Conservation (phyloP, 495 filamentous ascomycete species). For the Lasiosphaeria ovina region DNA sequence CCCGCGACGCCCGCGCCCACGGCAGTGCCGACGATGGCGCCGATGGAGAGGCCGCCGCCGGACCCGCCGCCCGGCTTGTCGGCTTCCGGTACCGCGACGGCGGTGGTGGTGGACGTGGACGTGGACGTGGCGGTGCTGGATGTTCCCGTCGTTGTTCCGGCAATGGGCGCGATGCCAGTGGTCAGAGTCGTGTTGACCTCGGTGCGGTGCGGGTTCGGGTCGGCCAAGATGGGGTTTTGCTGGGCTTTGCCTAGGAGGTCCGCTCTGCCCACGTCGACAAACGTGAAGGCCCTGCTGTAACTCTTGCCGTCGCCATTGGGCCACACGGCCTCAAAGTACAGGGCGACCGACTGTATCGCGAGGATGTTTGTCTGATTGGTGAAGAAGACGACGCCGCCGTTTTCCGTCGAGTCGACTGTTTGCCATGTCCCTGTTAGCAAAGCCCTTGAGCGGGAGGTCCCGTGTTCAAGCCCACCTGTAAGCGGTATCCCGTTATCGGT, state of each 20-base stretch:
- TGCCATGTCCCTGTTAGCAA: not conserved
- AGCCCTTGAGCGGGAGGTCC: too few relatives aligned
- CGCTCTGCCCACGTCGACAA: not conserved
- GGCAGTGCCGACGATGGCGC: conserved; percentile 44
- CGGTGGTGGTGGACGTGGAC: not conserved
- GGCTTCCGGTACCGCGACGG: not conserved
- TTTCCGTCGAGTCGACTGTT: not conserved
- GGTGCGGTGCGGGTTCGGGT: not conserved
- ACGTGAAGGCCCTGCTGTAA: conserved; percentile 21
- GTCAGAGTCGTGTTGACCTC: not conserved
- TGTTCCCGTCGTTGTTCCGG: too few relatives aligned
- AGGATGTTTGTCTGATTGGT: not conserved
- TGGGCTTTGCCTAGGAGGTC: not conserved
- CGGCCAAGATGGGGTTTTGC: not conserved
- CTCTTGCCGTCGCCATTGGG: not conserved
- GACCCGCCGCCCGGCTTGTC: not conserved
- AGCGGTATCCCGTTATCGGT: too few relatives aligned
- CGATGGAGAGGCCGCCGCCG: conserved; percentile 26
- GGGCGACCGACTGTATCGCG: not conserved
- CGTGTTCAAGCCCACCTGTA: too few relatives aligned
- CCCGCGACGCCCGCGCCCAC: conserved; percentile 36
- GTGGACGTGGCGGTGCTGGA: not conserved
- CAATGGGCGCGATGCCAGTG: too few relatives aligned
- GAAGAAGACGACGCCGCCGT: not conserved
- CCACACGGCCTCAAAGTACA: conserved; percentile 26